phyloP scores from a whole-genome alignment of 73 alveolate species.

The Urostyla sp. region DNA sequence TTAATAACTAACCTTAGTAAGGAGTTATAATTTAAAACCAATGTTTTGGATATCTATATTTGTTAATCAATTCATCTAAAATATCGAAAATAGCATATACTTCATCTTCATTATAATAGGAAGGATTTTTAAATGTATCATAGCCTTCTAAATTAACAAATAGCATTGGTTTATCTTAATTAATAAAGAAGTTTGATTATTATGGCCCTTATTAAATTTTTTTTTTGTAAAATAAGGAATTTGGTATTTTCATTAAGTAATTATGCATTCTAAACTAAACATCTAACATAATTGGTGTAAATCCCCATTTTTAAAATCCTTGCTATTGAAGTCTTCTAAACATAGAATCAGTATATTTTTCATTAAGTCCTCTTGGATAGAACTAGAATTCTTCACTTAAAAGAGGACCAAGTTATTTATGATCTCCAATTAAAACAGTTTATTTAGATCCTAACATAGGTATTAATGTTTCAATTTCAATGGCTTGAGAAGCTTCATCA shows the following conservation, averaged over 20 bases:
- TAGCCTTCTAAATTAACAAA: slow-evolving; percentile 60
- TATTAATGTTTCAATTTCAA: slow-evolving; percentile 69
- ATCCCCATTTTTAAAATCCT: slow-evolving; percentile 21
- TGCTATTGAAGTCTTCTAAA: background rate
- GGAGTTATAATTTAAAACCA: slow-evolving; percentile 79
- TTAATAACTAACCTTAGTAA: slow-evolving; percentile 73
- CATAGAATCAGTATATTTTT: background rate
- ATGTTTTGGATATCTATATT: slow-evolving; percentile 55
- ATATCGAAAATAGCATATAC: slow-evolving; percentile 56
- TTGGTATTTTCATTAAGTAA: slow-evolving; percentile 79
- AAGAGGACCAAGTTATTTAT: slow-evolving; percentile 78
- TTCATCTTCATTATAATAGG: slow-evolving; percentile 72
- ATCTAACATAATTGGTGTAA: slow-evolving; percentile 65
- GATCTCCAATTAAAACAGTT: slow-evolving; percentile 75
- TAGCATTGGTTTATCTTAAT: slow-evolving; percentile 23
- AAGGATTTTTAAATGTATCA: slow-evolving; percentile 61
- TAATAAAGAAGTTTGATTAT: background rate
- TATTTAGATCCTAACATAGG: slow-evolving; percentile 74
- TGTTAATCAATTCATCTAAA: slow-evolving; percentile 46
- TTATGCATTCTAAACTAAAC: slow-evolving; percentile 89
- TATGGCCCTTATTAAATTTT: slow-evolving; percentile 48
- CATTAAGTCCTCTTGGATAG: background rate
- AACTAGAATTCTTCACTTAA: slow-evolving; percentile 18
- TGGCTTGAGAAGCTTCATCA: slow-evolving; percentile 74
- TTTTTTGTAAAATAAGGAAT: slow-evolving; percentile 70